A percentile compares a stretch with the other conserved stretches of the same genome.
Evolutionary conservation across 306 rosid species (phyloP).

Genomic region (Acmispon strigosus): DNA sequence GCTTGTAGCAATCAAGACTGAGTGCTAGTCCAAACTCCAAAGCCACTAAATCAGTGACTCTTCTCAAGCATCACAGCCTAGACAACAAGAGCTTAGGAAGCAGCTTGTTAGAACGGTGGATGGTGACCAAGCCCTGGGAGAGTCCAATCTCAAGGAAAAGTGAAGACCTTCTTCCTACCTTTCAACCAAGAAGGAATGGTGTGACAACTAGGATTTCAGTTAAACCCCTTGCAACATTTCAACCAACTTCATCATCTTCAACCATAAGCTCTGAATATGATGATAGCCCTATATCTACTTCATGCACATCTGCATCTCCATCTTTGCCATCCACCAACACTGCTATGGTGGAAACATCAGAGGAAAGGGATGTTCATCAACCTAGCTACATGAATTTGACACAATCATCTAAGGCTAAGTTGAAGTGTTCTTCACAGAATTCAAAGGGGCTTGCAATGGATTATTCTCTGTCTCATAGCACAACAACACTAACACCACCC

Average conservation of each 20-base stretch:
- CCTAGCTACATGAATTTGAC: slow-evolving; percentile 77
- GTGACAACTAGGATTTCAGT: slow-evolving; percentile 59
- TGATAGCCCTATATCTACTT: slow-evolving; percentile 51
- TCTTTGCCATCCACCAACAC: slow-evolving; percentile 25
- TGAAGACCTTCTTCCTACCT: slow-evolving; percentile 26
- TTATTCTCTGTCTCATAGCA: slow-evolving; percentile 33
- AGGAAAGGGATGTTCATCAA: slow-evolving; percentile 28
- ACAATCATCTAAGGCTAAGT: slow-evolving; percentile 60
- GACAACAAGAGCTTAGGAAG: slow-evolving; percentile 37
- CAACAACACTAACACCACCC: slow-evolving; percentile 9
- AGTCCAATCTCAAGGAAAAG: slow-evolving; percentile 45
- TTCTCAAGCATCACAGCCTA: slow-evolving; percentile 32
- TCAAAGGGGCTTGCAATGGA: slow-evolving; percentile 31
- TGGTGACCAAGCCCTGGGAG: slow-evolving; percentile 80
- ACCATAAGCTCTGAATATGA: slow-evolving; percentile 60
- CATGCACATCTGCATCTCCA: slow-evolving; percentile 45
- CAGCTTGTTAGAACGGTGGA: slow-evolving; percentile 74
- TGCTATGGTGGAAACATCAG: slow-evolving; percentile 26
- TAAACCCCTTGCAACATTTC: slow-evolving; percentile 31
- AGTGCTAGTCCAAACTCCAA: slow-evolving; percentile 57
- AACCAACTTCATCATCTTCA: slow-evolving; percentile 52
- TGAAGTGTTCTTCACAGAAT: slow-evolving; percentile 36
- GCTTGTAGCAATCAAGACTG: slow-evolving; percentile 48
- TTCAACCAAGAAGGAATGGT: slow-evolving; percentile 50
- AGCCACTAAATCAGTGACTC: slow-evolving; percentile 28